Evolutionary conservation across 805 yeast species (phyloP).

Genomic region (Yamadazyma endophytica): DNA sequence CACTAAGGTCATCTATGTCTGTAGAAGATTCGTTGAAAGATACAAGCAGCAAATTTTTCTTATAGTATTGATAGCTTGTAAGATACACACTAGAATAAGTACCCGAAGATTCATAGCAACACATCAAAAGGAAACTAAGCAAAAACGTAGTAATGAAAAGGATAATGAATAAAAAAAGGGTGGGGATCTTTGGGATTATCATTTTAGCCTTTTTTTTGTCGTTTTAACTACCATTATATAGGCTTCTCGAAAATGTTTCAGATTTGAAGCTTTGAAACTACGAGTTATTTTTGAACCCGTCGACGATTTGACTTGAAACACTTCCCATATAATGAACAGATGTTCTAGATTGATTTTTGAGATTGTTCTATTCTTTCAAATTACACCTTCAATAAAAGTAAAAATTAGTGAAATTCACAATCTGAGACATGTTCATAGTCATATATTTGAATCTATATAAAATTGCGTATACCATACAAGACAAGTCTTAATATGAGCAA

Average conservation of each 20-base stretch:
- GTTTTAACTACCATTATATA: no score
- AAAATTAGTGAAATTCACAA: background rate
- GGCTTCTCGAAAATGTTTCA: no score
- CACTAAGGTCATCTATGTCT: conserved; percentile 25
- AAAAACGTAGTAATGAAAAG: conserved; percentile 48
- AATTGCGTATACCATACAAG: no score
- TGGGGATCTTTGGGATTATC: conserved; percentile 10
- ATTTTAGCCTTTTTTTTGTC: conserved; percentile 1
- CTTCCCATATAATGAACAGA: no score
- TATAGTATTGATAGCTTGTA: conserved; percentile 46
- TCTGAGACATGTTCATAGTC: background rate
- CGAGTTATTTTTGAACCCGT: no score
- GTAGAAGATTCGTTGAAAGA: conserved; percentile 8
- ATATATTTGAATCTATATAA: background rate
- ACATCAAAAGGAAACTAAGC: conserved; percentile 51
- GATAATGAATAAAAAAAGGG: conserved; percentile 30
- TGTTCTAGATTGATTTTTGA: no score
- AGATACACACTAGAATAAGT: conserved; percentile 49
- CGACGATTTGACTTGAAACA: no score
- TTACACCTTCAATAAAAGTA: no score
- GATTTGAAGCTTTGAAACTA: no score
- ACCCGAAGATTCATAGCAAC: conserved; percentile 41
- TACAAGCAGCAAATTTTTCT: conserved; percentile 15
- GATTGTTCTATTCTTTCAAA: no score
- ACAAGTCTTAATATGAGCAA: conserved; percentile 10